phyloP scores from a whole-genome alignment of 2,329 filamentous ascomycete genomes.

The Plectosphaerella plurivora region DNA sequence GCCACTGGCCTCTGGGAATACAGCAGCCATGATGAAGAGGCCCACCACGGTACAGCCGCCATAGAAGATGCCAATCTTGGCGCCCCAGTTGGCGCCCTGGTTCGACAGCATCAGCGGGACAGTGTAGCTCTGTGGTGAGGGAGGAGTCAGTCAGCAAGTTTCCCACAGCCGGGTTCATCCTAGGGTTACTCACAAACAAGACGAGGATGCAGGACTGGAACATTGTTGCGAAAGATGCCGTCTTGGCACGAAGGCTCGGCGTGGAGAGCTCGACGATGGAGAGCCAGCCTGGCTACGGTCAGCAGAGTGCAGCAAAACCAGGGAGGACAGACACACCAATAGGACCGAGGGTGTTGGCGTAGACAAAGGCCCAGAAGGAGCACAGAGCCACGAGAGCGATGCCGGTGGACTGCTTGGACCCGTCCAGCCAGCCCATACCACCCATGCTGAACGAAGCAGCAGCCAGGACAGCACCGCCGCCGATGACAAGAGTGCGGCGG shows the following conservation, averaged over 20 bases:
- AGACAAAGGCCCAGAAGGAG: conserved; percentile 8
- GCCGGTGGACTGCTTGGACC: too few relatives aligned
- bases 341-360: conserved; percentile 5
- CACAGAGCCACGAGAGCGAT: conserved; percentile 8
- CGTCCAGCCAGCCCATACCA: not conserved
- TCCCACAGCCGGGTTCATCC: too few relatives aligned
- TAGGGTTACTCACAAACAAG: not conserved
- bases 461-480: not conserved
- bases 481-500: not conserved
- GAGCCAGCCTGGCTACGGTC: not conserved
- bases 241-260: not conserved
- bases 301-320: not conserved
- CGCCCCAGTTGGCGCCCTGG: conserved; percentile 6
- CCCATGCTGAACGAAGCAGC: not conserved
- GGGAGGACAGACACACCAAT: conserved; percentile 1
- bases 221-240: not conserved
- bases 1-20: conserved; percentile 12
- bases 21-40: not conserved
- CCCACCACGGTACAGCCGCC: conserved; percentile 14
- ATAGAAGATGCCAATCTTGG: conserved; percentile 10
- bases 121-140: conserved; percentile 6
- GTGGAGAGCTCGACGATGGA: not conserved
- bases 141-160: not conserved
- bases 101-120: conserved; percentile 9
- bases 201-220: conserved; percentile 3